Base-by-base conservation (phyloP, 2,329 filamentous ascomycete genomes). In the Alternaria rosae region DNA sequence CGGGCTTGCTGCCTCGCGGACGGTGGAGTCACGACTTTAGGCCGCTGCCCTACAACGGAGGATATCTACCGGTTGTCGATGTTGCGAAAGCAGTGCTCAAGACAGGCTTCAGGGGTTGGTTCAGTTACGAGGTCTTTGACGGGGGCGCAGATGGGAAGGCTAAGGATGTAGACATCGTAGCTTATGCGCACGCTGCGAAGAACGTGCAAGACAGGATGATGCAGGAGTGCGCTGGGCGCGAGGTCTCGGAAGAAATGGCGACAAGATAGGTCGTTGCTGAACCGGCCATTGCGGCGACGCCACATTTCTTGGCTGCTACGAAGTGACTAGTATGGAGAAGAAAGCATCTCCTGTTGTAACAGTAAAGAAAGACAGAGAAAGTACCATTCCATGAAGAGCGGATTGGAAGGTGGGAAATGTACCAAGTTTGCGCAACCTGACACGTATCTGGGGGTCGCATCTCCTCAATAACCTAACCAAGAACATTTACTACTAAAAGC, bases 61-160 rank as follows among this genome's bases (percentile, higher is more conserved):
- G 91, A 0, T 93, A 92, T 73, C 76, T 94, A 35, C 91, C 90
- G 0, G 85, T 92, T 23, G 82, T 85, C 11, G 86, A 88, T 50
- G 88, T 93, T 56, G 80, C 89, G 1, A 83, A 81, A 61, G 90
- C 90, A 3, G 89, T 93, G 1, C 73, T 92, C 25, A 81, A 81
- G 58, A 93, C 91, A 0, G 90, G 91, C 0, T 91, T 91, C 63
- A 78, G 86, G 43, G 86, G 85, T 0, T 92, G 87, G 86, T 85
- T 92, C 64, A 89, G 87, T 0, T 86, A 91, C 60, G 90, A 92
- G 76, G 86, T 92, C 0, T 92, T 92, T 75, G 89, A 92, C 73
- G 81, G 83, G 1, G 87, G 86, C 3, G 77, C 79, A 3, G 82
- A 87, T 30, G 86, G 86, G 4, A 84, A 85, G 62, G 84, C 83